Percentiles rank a stretch among this genome's conserved stretches.
Evolutionary conservation across 2,329 filamentous ascomycete species (phyloP).

Genomic region (Ophiostoma pallidulum): DNA sequence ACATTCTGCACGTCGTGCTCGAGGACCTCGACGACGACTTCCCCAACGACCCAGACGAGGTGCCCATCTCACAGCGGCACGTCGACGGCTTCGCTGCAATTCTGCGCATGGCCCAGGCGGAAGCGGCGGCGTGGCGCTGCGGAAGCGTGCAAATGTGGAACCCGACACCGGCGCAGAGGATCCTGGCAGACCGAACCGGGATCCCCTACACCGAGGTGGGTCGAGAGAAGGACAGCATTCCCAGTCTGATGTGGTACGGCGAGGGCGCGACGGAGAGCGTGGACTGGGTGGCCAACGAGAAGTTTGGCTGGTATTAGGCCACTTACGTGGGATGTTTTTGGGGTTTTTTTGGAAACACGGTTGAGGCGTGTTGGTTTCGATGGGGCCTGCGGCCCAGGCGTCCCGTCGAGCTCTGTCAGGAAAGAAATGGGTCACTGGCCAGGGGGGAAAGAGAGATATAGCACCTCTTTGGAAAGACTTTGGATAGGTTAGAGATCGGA

Average conservation of each 20-base stretch:
- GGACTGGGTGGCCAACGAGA: conserved; percentile 68
- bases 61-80: conserved; percentile 28
- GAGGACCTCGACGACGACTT: conserved; percentile 45
- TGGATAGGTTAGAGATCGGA: no score
- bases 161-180: conserved; percentile 46
- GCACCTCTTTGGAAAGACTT: no score
- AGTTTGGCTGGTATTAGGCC: conserved; percentile 53
- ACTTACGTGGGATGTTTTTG: neutral
- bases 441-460: no score
- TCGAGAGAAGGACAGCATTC: conserved; percentile 57
- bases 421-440: no score
- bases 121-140: conserved; percentile 65
- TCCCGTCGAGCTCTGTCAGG: no score
- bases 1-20: conserved; percentile 59
- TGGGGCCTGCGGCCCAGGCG: no score
- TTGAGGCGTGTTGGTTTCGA: no score
- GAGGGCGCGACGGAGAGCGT: conserved; percentile 40
- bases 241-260: conserved; percentile 64
- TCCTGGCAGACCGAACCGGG: conserved; percentile 37
- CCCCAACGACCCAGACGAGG: conserved; percentile 21
- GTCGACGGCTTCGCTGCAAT: conserved; percentile 50
- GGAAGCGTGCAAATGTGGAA: conserved; percentile 75
- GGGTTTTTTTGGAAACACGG: no score
- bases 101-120: conserved; percentile 54
- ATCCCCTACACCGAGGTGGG: conserved; percentile 42